Evolutionary conservation across 345 rosid genomes (phyloP).

Genomic region (Hirschfeldia incana): DNA sequence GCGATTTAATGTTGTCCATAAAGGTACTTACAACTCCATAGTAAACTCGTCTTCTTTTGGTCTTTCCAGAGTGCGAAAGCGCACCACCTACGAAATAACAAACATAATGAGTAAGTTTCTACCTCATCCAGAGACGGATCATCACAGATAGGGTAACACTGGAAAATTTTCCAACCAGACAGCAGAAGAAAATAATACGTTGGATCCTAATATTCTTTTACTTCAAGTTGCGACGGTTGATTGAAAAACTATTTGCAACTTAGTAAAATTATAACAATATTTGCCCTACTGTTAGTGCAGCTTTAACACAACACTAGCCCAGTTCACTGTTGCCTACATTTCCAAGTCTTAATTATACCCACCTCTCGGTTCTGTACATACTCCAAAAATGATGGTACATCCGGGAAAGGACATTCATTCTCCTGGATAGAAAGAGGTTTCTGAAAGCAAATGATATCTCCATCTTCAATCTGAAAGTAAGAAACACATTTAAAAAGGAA

Average conservation of each 20-base stretch:
- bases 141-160: conserved; percentile 21
- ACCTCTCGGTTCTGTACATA: conserved; percentile 98
- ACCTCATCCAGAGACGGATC: background rate
- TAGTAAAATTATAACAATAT: background rate
- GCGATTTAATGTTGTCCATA: conserved; percentile 11
- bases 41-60: conserved; percentile 90
- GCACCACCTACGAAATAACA: conserved; percentile 60
- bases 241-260: background rate
- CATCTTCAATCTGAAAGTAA: conserved; percentile 79
- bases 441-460: conserved; percentile 96
- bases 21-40: conserved; percentile 76
- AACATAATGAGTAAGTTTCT: conserved; percentile 23
- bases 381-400: conserved; percentile 87
- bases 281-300: background rate
- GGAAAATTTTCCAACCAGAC: background rate
- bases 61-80: conserved; percentile 80
- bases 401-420: conserved; percentile 62
- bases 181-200: background rate
- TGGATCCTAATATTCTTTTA: background rate
- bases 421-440: conserved; percentile 59
- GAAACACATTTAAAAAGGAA: background rate
- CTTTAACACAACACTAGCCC: conserved; percentile 13
- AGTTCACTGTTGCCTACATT: conserved; percentile 16
- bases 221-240: background rate
- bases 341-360: conserved; percentile 45